Base-by-base conservation (phyloP, 129 eudicot species). In the Ambrosia trifida region DNA sequence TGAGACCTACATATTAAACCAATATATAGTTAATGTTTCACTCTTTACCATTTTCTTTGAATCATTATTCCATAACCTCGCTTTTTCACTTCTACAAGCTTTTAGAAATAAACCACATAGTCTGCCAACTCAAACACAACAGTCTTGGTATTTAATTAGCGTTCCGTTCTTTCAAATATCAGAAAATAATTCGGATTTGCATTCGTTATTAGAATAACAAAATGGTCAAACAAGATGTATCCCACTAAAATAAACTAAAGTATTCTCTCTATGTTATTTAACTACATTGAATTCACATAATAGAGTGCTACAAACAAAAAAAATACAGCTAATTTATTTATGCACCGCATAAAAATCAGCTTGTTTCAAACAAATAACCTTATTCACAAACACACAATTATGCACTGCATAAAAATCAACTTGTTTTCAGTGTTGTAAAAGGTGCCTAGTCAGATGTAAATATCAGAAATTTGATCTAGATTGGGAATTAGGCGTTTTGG, bases 1-100 rank as follows among this genome's bases (percentile, higher is more conserved):
- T 64, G 77, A 43, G 7, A 89, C 75, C 96, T 86, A 69, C 46
- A 64, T 18, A 45, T 61, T 10, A 64, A 17, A 51, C 20, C 7
- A 50, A 31, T 14, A 35, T 2, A 40, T 20, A 51, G 3, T 13
- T 9, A 0, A 6, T 38, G 11, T 31, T 31, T 13, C 43, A 12
- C 4, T 30, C 33, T 59, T 35, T 35, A 4, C 2, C 3, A 38
- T 7, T 64, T 5, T 17, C 14, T 8, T n/a, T 2, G 7, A 7
- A 7, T 16, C 47, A n/a, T 8, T 45, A 32, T n/a, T n/a, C 17
- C 11, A 51, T 1, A 4, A 50, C 16, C 17, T 14, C 24, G 5
- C 0, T 16, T 16, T n/a, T 17, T 11, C 40, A 33, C 73, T 3
- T 33, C 7, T 33, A 69, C 7, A 69, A 51, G 3, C 14, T 52